These are phyloP conservation scores for Neurospora sp. DNA, from an alignment of 495 filamentous ascomycete genomes.

Conservation along the genomic window DNA sequence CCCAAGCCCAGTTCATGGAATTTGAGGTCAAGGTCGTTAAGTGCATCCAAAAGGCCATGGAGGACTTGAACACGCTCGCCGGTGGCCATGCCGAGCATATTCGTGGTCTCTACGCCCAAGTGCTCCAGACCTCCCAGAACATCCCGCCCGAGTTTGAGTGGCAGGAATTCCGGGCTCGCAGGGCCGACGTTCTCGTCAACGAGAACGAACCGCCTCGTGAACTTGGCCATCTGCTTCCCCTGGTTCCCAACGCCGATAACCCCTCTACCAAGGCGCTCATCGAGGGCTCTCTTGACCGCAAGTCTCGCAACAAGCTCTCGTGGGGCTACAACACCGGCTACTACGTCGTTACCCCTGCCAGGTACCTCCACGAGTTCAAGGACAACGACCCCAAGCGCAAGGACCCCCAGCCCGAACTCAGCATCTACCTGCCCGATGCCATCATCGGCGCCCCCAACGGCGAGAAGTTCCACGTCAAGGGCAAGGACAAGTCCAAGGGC, in stretches of 20 bases:
- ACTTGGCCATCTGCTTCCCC: slow-evolving; percentile 48
- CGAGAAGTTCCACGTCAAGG: slow-evolving; percentile 86
- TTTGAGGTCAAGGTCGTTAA: slow-evolving; percentile 83
- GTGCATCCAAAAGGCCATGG: slow-evolving; percentile 71
- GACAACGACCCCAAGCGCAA: slow-evolving; percentile 67
- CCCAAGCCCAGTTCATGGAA: slow-evolving; percentile 78
- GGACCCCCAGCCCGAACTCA: slow-evolving; percentile 77
- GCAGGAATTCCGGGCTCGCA: slow-evolving; percentile 67
- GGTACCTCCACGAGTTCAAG: slow-evolving; percentile 93
- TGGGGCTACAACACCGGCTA: slow-evolving; percentile 72
- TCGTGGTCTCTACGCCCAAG: slow-evolving; percentile 70
- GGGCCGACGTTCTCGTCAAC: slow-evolving; percentile 64
- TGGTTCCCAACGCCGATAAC: slow-evolving; percentile 85
- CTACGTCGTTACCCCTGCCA: slow-evolving; percentile 79
- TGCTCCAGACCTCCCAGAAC: slow-evolving; percentile 64
- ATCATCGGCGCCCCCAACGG: slow-evolving; percentile 63
- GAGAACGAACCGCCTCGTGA: slow-evolving; percentile 61
- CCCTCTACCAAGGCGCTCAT: slow-evolving; percentile 68
- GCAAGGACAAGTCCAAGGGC: slow-evolving; percentile 61
- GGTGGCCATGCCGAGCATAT: slow-evolving; percentile 72
- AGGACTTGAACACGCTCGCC: slow-evolving; percentile 67
- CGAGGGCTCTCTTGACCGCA: slow-evolving; percentile 79
- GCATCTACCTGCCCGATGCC: slow-evolving; percentile 89
- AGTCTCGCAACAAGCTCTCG: slow-evolving; percentile 62
- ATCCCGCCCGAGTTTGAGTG: slow-evolving; percentile 90